Conservation (phyloP, 1,284 basidiomycete genomes). For the Xerocomus minutiporus region DNA sequence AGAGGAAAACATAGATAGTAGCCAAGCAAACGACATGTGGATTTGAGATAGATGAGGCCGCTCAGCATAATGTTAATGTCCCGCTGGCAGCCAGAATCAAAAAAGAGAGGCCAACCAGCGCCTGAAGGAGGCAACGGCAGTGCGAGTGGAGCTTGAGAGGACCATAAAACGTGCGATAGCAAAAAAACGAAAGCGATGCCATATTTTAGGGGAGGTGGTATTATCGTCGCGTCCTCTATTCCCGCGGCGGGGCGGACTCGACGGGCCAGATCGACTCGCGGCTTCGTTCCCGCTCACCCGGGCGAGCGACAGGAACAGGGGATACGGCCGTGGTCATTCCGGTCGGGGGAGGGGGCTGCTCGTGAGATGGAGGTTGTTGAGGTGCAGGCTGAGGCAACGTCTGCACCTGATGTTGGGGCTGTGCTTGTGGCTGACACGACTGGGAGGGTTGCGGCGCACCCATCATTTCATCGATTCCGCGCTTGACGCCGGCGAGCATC, state of each 20-base stretch:
- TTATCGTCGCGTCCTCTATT: constrained; percentile 19
- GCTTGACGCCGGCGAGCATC: constrained; percentile 64
- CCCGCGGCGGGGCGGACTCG: constrained; percentile 27
- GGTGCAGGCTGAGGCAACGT: constrained; percentile 19
- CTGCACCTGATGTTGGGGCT: constrained; percentile 22
- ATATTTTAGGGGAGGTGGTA: constrained; percentile 24
- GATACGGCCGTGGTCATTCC: constrained; percentile 12
- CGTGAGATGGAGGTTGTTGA: constrained; percentile 25
- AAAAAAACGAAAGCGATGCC: constrained; percentile 26
- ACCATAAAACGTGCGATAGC: constrained; percentile 25
- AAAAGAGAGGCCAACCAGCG: constrained; percentile 9
- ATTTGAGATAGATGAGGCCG: constrained; percentile 14
- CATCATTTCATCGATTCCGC: constrained; percentile 67
- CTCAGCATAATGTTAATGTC: constrained; percentile 31
- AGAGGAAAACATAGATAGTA: constrained; percentile 27
- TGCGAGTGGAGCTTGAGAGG: constrained; percentile 27
- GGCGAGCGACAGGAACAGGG: constrained; percentile 21
- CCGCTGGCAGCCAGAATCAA: constrained; percentile 12
- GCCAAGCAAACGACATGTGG: constrained; percentile 23
- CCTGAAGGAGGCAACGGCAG: constrained; percentile 2
- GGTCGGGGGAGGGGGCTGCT: constrained; percentile 24
- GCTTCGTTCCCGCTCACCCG: constrained; percentile 28
- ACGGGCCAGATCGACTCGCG: constrained; percentile 31
- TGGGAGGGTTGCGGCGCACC: constrained; percentile 19
- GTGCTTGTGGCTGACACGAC: constrained; percentile 18